Conservation (phyloP, 2,329 filamentous ascomycete genomes). For the Aspergillus fumigatus region DNA sequence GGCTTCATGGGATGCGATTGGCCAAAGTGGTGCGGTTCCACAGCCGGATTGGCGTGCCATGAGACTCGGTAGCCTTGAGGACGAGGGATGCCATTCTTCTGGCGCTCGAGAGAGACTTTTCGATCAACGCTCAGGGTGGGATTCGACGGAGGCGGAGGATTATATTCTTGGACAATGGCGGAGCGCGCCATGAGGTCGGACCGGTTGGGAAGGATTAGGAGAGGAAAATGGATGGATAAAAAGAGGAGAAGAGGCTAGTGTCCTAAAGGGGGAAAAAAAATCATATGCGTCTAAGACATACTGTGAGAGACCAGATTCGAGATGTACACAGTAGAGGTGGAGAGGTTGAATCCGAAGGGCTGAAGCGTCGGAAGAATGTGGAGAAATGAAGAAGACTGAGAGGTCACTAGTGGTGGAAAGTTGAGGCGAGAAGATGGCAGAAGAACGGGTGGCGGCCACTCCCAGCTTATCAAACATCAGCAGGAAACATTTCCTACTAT, state of each 20-base stretch:
- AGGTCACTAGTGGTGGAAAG: not conserved
- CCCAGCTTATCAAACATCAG: not conserved
- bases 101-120: slow-evolving; percentile 51
- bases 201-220: slow-evolving; percentile 1
- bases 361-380: not conserved
- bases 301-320: not conserved
- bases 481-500: too few species aligned
- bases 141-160: slow-evolving; percentile 32
- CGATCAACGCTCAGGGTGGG: slow-evolving; percentile 46
- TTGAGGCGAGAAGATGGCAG: too few species aligned
- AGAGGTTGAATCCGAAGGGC: not conserved
- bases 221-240: slow-evolving; percentile 3
- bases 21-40: slow-evolving; percentile 96
- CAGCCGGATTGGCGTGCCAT: slow-evolving; percentile 90
- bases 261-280: not conserved
- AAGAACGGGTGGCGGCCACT: not conserved
- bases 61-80: slow-evolving; percentile 88
- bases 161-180: slow-evolving; percentile 48
- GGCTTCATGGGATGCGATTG: slow-evolving; percentile 98
- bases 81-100: slow-evolving; percentile 65
- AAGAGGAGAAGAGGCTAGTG: not conserved
- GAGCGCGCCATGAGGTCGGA: slow-evolving; percentile 36
- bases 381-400: not conserved
- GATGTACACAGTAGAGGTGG: not conserved
- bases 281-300: not conserved